phyloP scores from a whole-genome alignment of 2,329 filamentous ascomycete genomes.

The Ceratocystis variospora region DNA sequence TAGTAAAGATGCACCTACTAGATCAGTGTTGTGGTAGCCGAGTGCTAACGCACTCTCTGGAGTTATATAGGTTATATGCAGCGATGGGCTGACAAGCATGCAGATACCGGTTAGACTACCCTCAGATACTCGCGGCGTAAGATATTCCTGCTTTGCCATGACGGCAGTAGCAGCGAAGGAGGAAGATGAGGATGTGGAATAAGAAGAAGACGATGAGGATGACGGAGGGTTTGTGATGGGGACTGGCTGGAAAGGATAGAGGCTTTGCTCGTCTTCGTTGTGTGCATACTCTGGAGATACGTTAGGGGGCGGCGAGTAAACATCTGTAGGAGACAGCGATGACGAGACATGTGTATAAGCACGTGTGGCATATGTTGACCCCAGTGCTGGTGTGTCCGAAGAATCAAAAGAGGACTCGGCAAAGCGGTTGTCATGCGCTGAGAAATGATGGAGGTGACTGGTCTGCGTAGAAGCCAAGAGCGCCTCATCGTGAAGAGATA shows the following conservation, averaged over 20 bases:
- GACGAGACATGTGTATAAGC: neutral
- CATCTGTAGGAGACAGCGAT: neutral
- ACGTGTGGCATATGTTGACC: neutral
- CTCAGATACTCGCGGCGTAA: neutral
- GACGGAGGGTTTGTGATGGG: neutral
- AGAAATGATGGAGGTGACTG: neutral
- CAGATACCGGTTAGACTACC: slow-evolving; percentile 40
- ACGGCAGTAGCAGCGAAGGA: neutral
- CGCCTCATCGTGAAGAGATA: slow-evolving; percentile 21
- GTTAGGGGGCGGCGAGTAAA: neutral
- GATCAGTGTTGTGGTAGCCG: slow-evolving; percentile 56
- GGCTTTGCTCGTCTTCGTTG: slow-evolving; percentile 27
- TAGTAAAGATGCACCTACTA: slow-evolving; percentile 61
- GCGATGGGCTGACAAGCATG: slow-evolving; percentile 73
- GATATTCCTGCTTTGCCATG: neutral
- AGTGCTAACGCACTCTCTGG: slow-evolving; percentile 62
- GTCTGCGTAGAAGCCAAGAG: neutral
- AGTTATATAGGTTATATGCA: slow-evolving; percentile 74
- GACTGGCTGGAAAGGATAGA: slow-evolving; percentile 39
- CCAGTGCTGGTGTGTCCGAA: neutral
- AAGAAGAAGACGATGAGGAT: no score
- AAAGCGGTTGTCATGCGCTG: neutral
- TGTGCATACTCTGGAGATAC: slow-evolving; percentile 29
- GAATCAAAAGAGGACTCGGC: neutral
- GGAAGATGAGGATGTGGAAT: no score